Percentiles rank a stretch among this genome's conserved stretches.
phyloP scores from a whole-genome alignment of 352 stramenopile genomes.

The Pythium plurisporium region DNA sequence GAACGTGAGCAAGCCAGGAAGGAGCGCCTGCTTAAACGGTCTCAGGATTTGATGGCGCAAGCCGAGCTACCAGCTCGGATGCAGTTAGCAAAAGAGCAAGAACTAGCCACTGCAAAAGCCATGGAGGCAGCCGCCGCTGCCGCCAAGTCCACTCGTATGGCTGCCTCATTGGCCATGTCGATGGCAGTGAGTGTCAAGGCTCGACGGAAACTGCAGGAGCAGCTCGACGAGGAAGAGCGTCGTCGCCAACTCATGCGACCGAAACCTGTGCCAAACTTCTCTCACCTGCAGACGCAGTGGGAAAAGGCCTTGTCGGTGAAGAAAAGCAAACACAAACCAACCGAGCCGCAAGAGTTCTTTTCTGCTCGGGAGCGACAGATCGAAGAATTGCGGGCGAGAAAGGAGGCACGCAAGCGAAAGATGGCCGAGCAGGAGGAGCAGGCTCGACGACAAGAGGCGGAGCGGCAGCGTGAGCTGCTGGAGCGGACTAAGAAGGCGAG shows the following conservation, averaged over 20 bases:
- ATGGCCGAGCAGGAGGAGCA: constrained; percentile 36
- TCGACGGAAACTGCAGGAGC: constrained; percentile 41
- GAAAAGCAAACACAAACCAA: constrained; percentile 27
- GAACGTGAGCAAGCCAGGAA: constrained; percentile 39
- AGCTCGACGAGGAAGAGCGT: constrained; percentile 33
- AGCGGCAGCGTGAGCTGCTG: constrained; percentile 35
- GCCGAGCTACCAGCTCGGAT: constrained; percentile 50
- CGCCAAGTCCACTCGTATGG: neutral
- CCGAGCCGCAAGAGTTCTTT: constrained; percentile 43
- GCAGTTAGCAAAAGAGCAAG: constrained; percentile 23
- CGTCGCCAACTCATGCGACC: constrained; percentile 22
- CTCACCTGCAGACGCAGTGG: constrained; percentile 52
- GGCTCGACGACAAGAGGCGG: constrained; percentile 20
- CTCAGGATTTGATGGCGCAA: constrained; percentile 37
- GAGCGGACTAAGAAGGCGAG: constrained; percentile 21
- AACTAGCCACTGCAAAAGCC: constrained; percentile 3
- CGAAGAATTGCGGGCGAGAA: constrained; percentile 36
- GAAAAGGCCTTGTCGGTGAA: constrained; percentile 32
- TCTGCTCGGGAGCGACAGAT: constrained; percentile 34
- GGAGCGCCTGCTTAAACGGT: constrained; percentile 46
- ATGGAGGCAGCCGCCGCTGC: neutral
- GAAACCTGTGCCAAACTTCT: constrained; percentile 64
- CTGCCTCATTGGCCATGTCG: neutral
- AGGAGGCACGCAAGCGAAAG: constrained; percentile 42
- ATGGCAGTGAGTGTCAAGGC: constrained; percentile 41